A percentile compares a stretch with the other conserved stretches of the same genome.
These are phyloP conservation scores for slime mould (Dictyostelium discoideum) DNA, from an alignment of 78 protist genomes.

Conservation along the genomic window DNA sequence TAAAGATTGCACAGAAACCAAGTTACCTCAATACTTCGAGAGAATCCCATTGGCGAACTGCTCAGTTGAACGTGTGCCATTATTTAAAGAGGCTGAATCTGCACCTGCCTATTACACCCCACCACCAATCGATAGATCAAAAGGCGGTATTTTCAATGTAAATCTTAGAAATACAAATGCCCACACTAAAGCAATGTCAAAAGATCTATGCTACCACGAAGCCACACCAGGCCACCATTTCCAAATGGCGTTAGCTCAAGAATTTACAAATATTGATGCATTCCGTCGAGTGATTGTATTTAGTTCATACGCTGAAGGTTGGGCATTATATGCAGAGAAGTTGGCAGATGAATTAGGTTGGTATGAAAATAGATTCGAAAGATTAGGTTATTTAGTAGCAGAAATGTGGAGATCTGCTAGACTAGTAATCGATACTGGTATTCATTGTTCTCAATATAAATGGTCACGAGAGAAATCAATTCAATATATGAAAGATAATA, in stretches of 20 bases:
- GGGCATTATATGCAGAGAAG: constrained; percentile 52
- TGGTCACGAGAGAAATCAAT: constrained; percentile 69
- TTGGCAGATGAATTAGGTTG: constrained; percentile 50
- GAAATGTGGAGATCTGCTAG: constrained; percentile 59
- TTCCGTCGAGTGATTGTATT: constrained; percentile 28
- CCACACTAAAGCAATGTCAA: background rate
- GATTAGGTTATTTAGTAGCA: constrained; percentile 22
- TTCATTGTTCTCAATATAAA: constrained; percentile 37
- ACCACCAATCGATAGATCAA: constrained; percentile 46
- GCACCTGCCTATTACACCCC: constrained; percentile 49
- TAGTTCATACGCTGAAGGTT: constrained; percentile 71
- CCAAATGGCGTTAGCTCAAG: constrained; percentile 28
- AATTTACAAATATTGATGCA: constrained; percentile 6
- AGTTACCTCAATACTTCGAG: background rate
- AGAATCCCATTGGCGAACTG: background rate
- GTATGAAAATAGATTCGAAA: constrained; percentile 46
- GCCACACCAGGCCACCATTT: constrained; percentile 58
- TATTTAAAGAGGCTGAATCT: constrained; percentile 20
- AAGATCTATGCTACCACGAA: constrained; percentile 54
- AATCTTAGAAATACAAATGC: constrained; percentile 43
- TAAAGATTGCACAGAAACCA: background rate
- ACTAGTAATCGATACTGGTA: constrained; percentile 58
- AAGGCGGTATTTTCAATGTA: constrained; percentile 7
- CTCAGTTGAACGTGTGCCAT: constrained; percentile 37
- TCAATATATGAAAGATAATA: constrained; percentile 33